Base-by-base conservation (phyloP, 495 filamentous ascomycete genomes). In the Hypoxylon intermedium region DNA sequence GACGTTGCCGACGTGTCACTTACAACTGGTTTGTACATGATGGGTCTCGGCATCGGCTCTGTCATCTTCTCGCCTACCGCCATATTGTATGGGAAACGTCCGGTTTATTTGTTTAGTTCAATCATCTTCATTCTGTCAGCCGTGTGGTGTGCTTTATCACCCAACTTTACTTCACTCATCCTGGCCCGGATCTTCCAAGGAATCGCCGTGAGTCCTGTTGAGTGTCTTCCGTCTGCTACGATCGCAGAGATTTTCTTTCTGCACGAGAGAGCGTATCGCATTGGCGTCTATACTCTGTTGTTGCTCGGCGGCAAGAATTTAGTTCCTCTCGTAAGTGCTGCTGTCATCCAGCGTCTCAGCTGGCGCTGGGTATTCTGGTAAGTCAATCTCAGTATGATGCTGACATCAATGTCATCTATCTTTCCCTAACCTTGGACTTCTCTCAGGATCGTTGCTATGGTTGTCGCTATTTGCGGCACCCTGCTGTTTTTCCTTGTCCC, bases 161-260 rank as follows among this genome's bases (percentile, higher is more conserved):
- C 87, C 0, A 93, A 82, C 53, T 97, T 93, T 57, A 72, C 79
- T 3, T 96, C 91, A 23, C 75, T 98, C 34, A 79, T 97, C 0
- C 64, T 95, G 13, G 94, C 91, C 19, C 83, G 94, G 28, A 85
- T 98, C 40, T 84, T 97, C 52, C 89, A 92, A 72, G 94, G 94
- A 9, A 78, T 97, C 31, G 88, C 92, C 0, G 89, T 97, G 34
- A 91, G 87, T 51, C 91, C 93, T 0, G 91, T 95, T n/a, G 94
- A 98, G 73, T 93, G 91, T 65, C 82, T 98, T 43, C 94, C 94
- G 0, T 96, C 92, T 2, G 94, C 94, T 9, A 96, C 92, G 0
- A 92, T 98, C 59, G 92, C 93, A 6, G 94, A 98, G 72, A 97
- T 98, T 59, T 98, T 91, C 77, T 97, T 96, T 68, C 77, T 98